Base-by-base conservation (phyloP, 306 rosid genomes). In the Nissolia schottii region DNA sequence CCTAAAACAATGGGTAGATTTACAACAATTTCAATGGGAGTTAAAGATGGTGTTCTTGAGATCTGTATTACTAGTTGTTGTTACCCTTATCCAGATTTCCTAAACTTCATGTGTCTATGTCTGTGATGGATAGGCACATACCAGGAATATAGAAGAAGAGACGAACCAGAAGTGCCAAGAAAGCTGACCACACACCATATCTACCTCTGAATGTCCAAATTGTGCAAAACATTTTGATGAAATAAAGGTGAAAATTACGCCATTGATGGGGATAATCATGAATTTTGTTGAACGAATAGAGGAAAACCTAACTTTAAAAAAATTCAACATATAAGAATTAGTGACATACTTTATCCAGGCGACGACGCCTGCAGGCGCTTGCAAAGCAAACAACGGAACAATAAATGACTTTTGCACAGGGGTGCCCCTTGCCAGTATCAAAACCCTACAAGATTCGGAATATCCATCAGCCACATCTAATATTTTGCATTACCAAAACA, bases 101-200 rank as follows among this genome's bases (percentile, higher is more conserved):
- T n/a, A 64, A 11, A 64, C 29, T 62, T 41, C 32, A 62, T 7
- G 40, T 35, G 25, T 51, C 23, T 13, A 3, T 12, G 34, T 25
- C 29, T 62, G 40, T 58, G 57, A 48, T 4, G 57, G 57, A 66
- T 19, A 37, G 31, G 71, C 41, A 28, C 67, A 50, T 73, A 79
- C 83, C 83, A 29, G 83, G 83, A 79, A 89, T 84, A 27, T 50
- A 72, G 88, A 83, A 84, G 85, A 91, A 94, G 53, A 89, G 93
- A 15, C 99, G 96, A 65, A 89, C 86, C 11, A 91, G 62, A 73
- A 94, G 90, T 53, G 97, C 96, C 71, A 91, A 56, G 80, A 94
- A 94, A 38, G 97, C 97, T 19, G 84, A 24, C 97, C 99, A 94
- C 51, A 76, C 3, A 23, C 99, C 99, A 79, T 91, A 89, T 67